Evolutionary conservation across 345 rosid genomes (phyloP), one percentile per base, ranked within the genome.

Genomic region (Brassica rapa): DNA sequence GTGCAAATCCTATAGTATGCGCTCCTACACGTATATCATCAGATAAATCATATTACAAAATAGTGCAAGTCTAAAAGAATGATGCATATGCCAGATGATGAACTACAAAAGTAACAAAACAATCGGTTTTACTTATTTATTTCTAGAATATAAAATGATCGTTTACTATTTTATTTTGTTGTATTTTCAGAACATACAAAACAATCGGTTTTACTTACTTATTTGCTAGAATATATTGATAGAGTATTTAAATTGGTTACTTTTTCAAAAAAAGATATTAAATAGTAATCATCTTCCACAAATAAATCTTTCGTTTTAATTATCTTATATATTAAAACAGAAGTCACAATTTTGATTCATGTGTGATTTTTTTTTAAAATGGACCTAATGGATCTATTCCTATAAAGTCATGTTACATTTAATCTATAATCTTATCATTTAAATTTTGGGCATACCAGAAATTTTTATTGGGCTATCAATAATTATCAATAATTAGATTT

Each of bases 1-100:
- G 97, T 11, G 98, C 98, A 84, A 77, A 88, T 9, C 98, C 98
- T 74, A 94, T 76, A 15, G 98, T 94, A 81, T 92, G 98, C 27
- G 92, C 97, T 75, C 94, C 96, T 92, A 74, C 66, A 53, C 32
- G 9, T 29, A 4, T 25, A 15, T 12, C 29, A 66, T 32, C 21
- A 66, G 12, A 21, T 21, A 8, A 59, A 25, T 46, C 53, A 14
- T 46, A 60, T 62, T 59, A 72, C n/a, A 43, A 21, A 32, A 23
- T 29, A 63, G 19, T 27, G 11, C n/a, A 70, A 23, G 4, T 59
- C 19, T 10, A 27, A 39, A 77, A 30, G 4, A 24, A 73, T 51
- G 49, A 62, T 62, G 7, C 24, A 60, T 43, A 39, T 74, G 19
- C 37, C 35, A 15, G 16, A 32, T 8, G 46, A 16, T 33, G 25